A percentile compares a stretch with the other conserved stretches of the same genome.
Conservation (phyloP, 1,139 yeast species). For the Candida sojae region DNA sequence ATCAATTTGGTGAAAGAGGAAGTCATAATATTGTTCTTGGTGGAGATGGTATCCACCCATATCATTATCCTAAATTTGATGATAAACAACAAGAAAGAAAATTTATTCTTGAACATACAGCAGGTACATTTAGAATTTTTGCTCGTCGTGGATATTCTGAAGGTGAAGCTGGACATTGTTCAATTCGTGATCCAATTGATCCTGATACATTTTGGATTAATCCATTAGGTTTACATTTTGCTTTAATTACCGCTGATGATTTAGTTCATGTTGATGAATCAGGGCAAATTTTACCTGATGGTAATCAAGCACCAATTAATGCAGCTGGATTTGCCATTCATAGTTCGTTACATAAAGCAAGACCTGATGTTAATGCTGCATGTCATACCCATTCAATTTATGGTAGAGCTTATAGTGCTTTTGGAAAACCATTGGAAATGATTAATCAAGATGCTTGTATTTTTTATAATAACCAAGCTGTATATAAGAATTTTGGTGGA, state of each 20-base stretch:
- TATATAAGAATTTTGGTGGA: constrained; percentile 72
- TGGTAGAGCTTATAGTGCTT: constrained; percentile 74
- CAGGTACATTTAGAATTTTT: constrained; percentile 76
- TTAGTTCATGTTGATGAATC: constrained; percentile 74
- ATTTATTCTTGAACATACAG: constrained; percentile 72
- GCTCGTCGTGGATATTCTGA: constrained; percentile 73
- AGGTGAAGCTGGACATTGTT: constrained; percentile 82
- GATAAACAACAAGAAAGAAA: constrained; percentile 53
- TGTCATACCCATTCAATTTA: constrained; percentile 75
- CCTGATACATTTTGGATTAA: constrained; percentile 78
- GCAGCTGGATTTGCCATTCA: constrained; percentile 84
- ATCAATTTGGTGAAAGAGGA: constrained; percentile 37
- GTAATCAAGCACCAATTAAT: constrained; percentile 65
- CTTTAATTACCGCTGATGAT: constrained; percentile 65
- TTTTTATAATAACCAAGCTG: constrained; percentile 65
- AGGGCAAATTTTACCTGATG: constrained; percentile 67
- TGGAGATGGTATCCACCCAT: constrained; percentile 37
- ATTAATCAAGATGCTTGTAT: constrained; percentile 73
- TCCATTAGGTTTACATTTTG: constrained; percentile 72
- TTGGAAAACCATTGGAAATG: constrained; percentile 75
- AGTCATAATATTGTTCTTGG: constrained; percentile 52
- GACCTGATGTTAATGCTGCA: constrained; percentile 80
- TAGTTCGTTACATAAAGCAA: constrained; percentile 70
- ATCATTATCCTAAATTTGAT: constrained; percentile 50
- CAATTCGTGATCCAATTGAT: constrained; percentile 76